These are phyloP conservation scores for Craterostigma plantagineum DNA, from an alignment of 257 asterid species.

Conservation along the genomic window DNA sequence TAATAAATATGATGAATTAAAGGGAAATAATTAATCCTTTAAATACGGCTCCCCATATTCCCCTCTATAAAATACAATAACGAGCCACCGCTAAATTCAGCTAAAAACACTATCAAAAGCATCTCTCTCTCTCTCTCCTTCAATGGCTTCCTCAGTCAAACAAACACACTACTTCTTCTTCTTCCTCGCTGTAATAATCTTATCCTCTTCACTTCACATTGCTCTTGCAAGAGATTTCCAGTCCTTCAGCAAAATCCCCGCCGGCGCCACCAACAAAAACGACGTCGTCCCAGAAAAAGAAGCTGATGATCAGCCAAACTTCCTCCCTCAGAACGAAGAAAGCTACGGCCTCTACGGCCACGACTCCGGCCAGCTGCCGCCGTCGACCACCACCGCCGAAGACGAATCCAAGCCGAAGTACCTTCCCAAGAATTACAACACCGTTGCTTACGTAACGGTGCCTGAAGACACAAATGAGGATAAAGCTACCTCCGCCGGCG, in stretches of 20 bases:
- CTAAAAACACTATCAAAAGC: not conserved
- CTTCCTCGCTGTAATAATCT: slow-evolving; percentile 13
- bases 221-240: slow-evolving; percentile 45
- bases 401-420: slow-evolving; percentile 11
- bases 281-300: slow-evolving; percentile 1
- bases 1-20: too few species aligned
- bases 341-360: slow-evolving; percentile 53
- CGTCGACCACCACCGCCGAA: slow-evolving; percentile 21
- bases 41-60: too few species aligned
- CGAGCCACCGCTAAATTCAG: not conserved
- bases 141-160: slow-evolving; percentile 3
- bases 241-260: slow-evolving; percentile 48
- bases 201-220: slow-evolving; percentile 16
- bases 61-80: too few species aligned
- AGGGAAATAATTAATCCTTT: too few species aligned
- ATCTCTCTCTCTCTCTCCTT: not conserved
- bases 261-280: slow-evolving; percentile 6
- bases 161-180: slow-evolving; percentile 11
- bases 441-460: slow-evolving; percentile 37
- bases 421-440: slow-evolving; percentile 63
- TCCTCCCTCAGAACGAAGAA: slow-evolving; percentile 33
- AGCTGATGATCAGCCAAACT: slow-evolving; percentile 18
- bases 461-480: slow-evolving; percentile 14
- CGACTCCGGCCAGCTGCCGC: slow-evolving; percentile 30
- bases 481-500: slow-evolving; percentile 1